These are phyloP conservation scores for Fusarium continuum DNA, from an alignment of 2,329 filamentous ascomycete species.

Conservation along the genomic window DNA sequence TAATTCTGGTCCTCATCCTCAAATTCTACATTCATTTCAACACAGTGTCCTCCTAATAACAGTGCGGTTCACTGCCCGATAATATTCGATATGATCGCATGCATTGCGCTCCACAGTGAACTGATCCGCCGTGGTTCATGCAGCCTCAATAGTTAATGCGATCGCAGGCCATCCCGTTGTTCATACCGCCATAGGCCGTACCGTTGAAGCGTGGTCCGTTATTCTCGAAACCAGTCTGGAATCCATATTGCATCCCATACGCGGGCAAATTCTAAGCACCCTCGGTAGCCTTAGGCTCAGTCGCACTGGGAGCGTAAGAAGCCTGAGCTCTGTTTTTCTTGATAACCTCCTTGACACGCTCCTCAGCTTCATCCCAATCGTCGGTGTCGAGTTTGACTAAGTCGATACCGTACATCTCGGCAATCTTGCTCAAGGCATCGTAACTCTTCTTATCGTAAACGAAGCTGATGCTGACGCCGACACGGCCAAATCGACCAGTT, in stretches of 20 bases:
- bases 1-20: not conserved
- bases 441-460: conserved; percentile 88
- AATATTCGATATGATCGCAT: not conserved
- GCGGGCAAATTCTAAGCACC: conserved; percentile 45
- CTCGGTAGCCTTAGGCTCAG: conserved; percentile 46
- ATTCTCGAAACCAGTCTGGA: conserved; percentile 4
- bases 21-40: conserved; percentile 5
- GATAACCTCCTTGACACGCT: conserved; percentile 81
- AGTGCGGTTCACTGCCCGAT: not conserved
- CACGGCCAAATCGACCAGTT: conserved; percentile 94
- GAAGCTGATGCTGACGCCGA: conserved; percentile 95
- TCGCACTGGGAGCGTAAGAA: conserved; percentile 59
- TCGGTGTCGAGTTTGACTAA: conserved; percentile 82
- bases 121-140: not conserved
- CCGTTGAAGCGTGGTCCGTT: conserved; percentile 14
- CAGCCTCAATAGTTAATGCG: conserved; percentile 12
- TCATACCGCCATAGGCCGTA: conserved; percentile 2
- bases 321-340: conserved; percentile 72
- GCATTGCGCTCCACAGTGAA: not conserved
- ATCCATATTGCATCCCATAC: conserved; percentile 13
- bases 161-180: not conserved
- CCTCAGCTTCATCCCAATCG: conserved; percentile 92
- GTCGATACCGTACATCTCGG: conserved; percentile 80
- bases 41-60: not conserved
- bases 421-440: conserved; percentile 81